Evolutionary conservation across 2,329 filamentous ascomycete species (phyloP), one percentile per base, ranked within the genome.

Genomic region (Karstenula rhodostoma): DNA sequence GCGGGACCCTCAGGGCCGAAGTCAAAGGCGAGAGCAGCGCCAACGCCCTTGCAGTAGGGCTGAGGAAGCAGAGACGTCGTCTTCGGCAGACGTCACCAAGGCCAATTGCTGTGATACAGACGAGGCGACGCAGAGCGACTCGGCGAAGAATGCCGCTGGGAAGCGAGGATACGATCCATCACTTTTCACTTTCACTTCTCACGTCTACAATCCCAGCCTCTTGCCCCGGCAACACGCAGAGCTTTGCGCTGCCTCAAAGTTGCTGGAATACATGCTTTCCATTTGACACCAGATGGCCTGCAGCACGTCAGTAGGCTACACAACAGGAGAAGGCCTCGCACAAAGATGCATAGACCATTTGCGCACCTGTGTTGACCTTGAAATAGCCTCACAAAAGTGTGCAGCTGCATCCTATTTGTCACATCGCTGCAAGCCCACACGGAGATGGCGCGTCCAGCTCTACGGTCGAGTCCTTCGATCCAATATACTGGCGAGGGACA

Each of bases 11-110:
- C 57, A 68, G 61, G 60, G 35, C 63, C 56, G 53, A 62, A 58
- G 60, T 52, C 64, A 50, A 62, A 61, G 55, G 59, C 64, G 56
- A 63, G 65, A 67, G 55, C 60, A 64, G 62, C 64, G 68, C 68
- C 52, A 55, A 55, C 52, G 52, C 74, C 73, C 57, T 76, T 77
- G 71, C 73, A 74, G 73, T 70, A 76, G 65, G 72, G 71, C 73
- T 76, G 72, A 73, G 59, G 44, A 59, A 53, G 57, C 57, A 42
- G 57, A 54, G 44, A 37, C 50, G 25, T 25, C 23, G 35, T 37
- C 13, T 53, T 46, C 27, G 42, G 13, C 40, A 10, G 44, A 58
- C 33, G 25, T 32, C 37, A 29, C 23, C 22, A 7, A 15, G 7
- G 23, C 33, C 32, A 53, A 53, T 22, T 50, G 46, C 32, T 23